phyloP scores from a whole-genome alignment of 805 yeast genomes.

The Metschnikowia arizonensis region DNA sequence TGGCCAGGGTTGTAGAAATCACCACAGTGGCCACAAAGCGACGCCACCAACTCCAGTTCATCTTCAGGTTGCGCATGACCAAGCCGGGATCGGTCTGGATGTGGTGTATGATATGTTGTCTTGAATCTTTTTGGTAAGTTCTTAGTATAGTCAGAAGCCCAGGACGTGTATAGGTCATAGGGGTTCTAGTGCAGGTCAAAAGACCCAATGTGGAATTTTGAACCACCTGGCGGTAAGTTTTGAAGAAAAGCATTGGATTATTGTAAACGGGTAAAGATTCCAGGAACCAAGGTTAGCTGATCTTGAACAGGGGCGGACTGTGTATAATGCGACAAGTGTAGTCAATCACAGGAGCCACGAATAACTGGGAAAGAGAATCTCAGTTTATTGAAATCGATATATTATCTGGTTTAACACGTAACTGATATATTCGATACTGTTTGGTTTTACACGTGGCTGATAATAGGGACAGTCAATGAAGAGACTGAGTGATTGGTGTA shows the following conservation, averaged over 20 bases:
- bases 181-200: background rate
- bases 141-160: background rate
- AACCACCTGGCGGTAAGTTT: no score
- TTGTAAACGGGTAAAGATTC: background rate
- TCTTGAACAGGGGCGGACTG: background rate
- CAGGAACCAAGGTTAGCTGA: background rate
- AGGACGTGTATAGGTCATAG: background rate
- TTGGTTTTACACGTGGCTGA: background rate
- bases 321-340: background rate
- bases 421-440: background rate
- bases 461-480: background rate
- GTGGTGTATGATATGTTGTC: conserved; percentile 7
- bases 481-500: background rate
- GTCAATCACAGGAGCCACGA: background rate
- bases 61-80: conserved; percentile 2
- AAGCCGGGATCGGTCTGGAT: conserved; percentile 12
- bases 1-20: conserved; percentile 23
- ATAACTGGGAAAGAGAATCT: no score
- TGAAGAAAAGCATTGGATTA: background rate
- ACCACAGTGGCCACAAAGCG: conserved; percentile 21
- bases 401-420: background rate
- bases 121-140: background rate
- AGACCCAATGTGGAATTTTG: background rate
- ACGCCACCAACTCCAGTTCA: conserved; percentile 17
- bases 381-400: background rate